Percentiles rank a stretch among this genome's conserved stretches.
These are phyloP conservation scores for Hymenoscyphus fructigenus DNA, from an alignment of 2,329 filamentous ascomycete species.

Conservation along the genomic window DNA sequence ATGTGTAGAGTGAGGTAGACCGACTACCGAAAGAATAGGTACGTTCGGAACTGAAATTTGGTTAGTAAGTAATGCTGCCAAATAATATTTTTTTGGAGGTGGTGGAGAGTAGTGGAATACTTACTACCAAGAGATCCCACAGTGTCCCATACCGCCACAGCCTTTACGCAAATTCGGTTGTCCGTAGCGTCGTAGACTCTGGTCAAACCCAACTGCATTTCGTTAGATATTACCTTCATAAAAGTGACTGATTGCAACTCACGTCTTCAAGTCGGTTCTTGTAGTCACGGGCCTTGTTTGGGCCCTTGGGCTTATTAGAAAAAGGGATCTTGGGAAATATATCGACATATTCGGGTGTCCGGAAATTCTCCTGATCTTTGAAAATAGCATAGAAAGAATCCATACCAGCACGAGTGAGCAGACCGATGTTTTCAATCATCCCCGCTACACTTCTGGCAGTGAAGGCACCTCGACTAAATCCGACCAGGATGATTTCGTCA, in stretches of 20 bases:
- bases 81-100: not conserved
- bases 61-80: not conserved
- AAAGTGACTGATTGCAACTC: slow-evolving; percentile 7
- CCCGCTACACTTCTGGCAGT: slow-evolving; percentile 41
- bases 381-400: slow-evolving; percentile 45
- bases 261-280: slow-evolving; percentile 40
- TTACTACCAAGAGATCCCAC: slow-evolving; percentile 38
- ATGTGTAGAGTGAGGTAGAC: slow-evolving; percentile 38
- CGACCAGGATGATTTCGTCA: slow-evolving; percentile 42
- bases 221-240: not conserved
- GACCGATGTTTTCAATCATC: slow-evolving; percentile 33
- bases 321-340: slow-evolving; percentile 35
- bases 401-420: slow-evolving; percentile 45
- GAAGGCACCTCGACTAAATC: slow-evolving; percentile 45
- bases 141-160: slow-evolving; percentile 52
- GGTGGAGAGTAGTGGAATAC: slow-evolving; percentile 39
- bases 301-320: slow-evolving; percentile 30
- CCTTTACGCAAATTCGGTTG: slow-evolving; percentile 43
- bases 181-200: slow-evolving; percentile 39
- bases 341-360: slow-evolving; percentile 38
- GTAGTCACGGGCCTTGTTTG: slow-evolving; percentile 34
- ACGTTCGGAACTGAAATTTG: slow-evolving; percentile 44
- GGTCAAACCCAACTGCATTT: slow-evolving; percentile 36
- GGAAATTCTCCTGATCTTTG: slow-evolving; percentile 35
- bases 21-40: slow-evolving; percentile 38